Evolutionary conservation across 176 grass and related monocot species (phyloP).

Genomic region (Dactylis glomerata): DNA sequence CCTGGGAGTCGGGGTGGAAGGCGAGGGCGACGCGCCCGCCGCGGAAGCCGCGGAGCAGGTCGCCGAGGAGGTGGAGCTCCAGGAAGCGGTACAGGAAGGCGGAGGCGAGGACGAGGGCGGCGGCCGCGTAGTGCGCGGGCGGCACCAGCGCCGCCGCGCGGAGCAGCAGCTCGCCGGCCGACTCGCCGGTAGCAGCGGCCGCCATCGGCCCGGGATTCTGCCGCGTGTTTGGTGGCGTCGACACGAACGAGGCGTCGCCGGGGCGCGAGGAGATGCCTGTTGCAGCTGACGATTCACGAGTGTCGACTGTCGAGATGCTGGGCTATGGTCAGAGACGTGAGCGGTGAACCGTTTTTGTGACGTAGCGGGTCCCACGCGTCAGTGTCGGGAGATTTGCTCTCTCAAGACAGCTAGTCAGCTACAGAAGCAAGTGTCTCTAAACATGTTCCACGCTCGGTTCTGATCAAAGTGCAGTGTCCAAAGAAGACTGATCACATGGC

Average conservation of each 20-base stretch:
- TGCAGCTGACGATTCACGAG: background rate
- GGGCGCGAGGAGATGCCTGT: background rate
- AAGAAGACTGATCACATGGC: too few species aligned
- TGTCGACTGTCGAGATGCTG: background rate
- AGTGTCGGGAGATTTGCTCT: too few species aligned
- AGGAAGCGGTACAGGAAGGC: conserved; percentile 76
- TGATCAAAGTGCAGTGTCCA: too few species aligned
- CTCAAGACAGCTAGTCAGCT: too few species aligned
- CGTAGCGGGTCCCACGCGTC: background rate
- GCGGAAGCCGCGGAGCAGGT: conserved; percentile 57
- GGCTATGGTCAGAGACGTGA: background rate
- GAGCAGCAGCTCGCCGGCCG: conserved; percentile 48
- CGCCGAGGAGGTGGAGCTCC: conserved; percentile 63
- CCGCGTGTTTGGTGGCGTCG: background rate
- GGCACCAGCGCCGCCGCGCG: conserved; percentile 53
- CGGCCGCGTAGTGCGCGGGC: conserved; percentile 42
- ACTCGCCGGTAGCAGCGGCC: conserved; percentile 3
- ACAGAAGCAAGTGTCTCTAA: too few species aligned
- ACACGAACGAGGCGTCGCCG: background rate
- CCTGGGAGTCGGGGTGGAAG: conserved; percentile 62
- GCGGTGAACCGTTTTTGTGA: background rate
- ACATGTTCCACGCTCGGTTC: background rate
- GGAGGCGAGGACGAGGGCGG: conserved; percentile 36
- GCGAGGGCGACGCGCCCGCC: conserved; percentile 74
- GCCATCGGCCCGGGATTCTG: conserved; percentile 11